Evolutionary conservation across 2,329 filamentous ascomycete species (phyloP).

Genomic region (Aureobasidium subglaciale): DNA sequence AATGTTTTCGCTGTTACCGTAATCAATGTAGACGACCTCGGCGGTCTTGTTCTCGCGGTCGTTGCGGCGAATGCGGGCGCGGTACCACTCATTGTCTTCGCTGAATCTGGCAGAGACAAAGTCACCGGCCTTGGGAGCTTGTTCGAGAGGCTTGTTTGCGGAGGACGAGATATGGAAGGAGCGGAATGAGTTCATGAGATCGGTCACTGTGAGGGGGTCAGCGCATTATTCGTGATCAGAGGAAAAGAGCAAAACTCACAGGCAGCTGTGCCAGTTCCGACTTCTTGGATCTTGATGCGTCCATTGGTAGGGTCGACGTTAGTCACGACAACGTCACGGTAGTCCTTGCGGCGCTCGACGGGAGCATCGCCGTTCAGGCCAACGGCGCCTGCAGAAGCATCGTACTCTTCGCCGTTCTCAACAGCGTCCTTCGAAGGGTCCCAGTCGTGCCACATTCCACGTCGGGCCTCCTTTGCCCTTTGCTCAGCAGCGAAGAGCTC

Average conservation of each 20-base stretch:
- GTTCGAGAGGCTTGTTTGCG: conserved; percentile 66
- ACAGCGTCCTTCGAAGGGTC: conserved; percentile 79
- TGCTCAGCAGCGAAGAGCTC: conserved; percentile 85
- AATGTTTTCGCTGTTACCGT: conserved; percentile 85
- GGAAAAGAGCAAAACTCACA: conserved; percentile 20
- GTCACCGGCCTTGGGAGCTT: conserved; percentile 82
- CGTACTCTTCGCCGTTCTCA: conserved; percentile 35
- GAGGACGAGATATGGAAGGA: conserved; percentile 80
- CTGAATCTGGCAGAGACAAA: conserved; percentile 87
- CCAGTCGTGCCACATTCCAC: conserved; percentile 89
- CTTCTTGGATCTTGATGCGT: conserved; percentile 82
- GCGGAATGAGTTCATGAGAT: conserved; percentile 84
- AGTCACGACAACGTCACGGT: conserved; percentile 88
- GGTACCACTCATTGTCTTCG: conserved; percentile 88
- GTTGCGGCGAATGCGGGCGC: conserved; percentile 82
- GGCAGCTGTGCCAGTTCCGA: conserved; percentile 77
- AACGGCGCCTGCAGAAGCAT: conserved; percentile 42
- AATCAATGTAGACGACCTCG: conserved; percentile 92
- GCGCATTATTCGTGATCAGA: background rate
- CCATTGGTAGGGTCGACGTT: conserved; percentile 72
- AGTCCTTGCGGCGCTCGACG: conserved; percentile 69
- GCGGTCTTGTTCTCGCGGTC: conserved; percentile 83
- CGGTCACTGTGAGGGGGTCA: conserved; percentile 48
- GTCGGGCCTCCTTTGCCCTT: conserved; percentile 79
- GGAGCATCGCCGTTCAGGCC: conserved; percentile 46